A percentile compares a stretch with the other conserved stretches of the same genome.
These are phyloP conservation scores for Corinectria fuckeliana DNA, from an alignment of 2,329 filamentous ascomycete species.

Conservation along the genomic window DNA sequence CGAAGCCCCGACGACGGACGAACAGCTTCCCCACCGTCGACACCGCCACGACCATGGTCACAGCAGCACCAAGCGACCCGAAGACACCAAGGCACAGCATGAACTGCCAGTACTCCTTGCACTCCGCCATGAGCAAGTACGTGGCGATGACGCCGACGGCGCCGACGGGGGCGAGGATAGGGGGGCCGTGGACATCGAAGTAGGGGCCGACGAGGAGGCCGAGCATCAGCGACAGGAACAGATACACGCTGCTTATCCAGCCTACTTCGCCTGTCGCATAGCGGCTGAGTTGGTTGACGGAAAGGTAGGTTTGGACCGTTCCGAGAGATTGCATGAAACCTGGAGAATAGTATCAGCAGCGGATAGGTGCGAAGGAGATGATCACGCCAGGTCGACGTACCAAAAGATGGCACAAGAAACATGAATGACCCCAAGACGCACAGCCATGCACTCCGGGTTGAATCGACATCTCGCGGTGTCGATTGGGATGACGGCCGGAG, in stretches of 20 bases:
- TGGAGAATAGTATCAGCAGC: constrained; percentile 18
- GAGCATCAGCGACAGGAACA: constrained; percentile 52
- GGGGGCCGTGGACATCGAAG: constrained; percentile 55
- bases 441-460: constrained; percentile 28
- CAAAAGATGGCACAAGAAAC: constrained; percentile 32
- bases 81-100: constrained; percentile 52
- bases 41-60: constrained; percentile 45
- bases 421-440: constrained; percentile 36
- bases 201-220: constrained; percentile 56
- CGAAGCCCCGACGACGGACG: constrained; percentile 33
- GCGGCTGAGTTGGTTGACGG: constrained; percentile 49
- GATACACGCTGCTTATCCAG: constrained; percentile 56
- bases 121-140: constrained; percentile 55
- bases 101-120: constrained; percentile 56
- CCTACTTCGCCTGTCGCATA: constrained; percentile 54
- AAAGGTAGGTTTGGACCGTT: constrained; percentile 55
- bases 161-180: constrained; percentile 47
- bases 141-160: constrained; percentile 45
- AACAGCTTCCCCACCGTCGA: constrained; percentile 42
- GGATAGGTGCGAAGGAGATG: background rate
- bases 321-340: constrained; percentile 57
- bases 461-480: constrained; percentile 25
- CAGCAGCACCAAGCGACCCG: constrained; percentile 49
- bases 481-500: constrained; percentile 19
- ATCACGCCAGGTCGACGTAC: constrained; percentile 15